Base-by-base conservation (phyloP, 2,329 filamentous ascomycete genomes). In the Pseudogymnoascus sp. region DNA sequence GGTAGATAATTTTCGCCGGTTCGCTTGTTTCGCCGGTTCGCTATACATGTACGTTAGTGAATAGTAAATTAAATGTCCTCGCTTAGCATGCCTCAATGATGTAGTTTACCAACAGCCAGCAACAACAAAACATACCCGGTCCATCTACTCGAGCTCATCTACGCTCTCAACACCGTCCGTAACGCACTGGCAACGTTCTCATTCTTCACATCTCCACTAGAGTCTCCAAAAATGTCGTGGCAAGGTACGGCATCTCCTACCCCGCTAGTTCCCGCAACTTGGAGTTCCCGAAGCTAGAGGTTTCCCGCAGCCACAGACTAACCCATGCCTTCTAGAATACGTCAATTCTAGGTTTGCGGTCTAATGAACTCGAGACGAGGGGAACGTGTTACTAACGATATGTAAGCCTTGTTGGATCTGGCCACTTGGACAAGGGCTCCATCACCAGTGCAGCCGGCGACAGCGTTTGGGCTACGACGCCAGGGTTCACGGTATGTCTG, bases 371-470 rank as follows among this genome's bases (percentile, higher is more conserved):
- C 15, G 30, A n/a, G 4, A 30, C 9, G 12, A 28, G 38, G 33
- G 45, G 59, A 39, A 62, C 38, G 23, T 37, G 37, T 61, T 21
- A 48, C 69, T 71, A 63, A 69, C 67, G 60, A 59, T 30, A 37
- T 60, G 35, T 67, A 71, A 95, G 90, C 82, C 84, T 96, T 69
- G 82, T 95, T 71, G 86, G 81, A 76, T 85, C 81, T 69, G 85
- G 85, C 71, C 86, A 92, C 72, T 76, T 95, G 71, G 87, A 94
- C 78, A 86, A 90, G 78, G 91, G 82, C 69, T 88, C 89, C 71
- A 91, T 96, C 73, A 85, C 94, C 79, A 91, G 88, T 75, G 77
- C 76, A 65, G 87, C 88, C 67, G 89, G 90, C 69, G 88, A 89
- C 75, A 90, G 85, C 72, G 80, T 83, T 68, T 95, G 90, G 90